A percentile compares a stretch with the other conserved stretches of the same genome.
These are phyloP conservation scores for Metschnikowia shivogae DNA, from an alignment of 805 yeast species.

Conservation along the genomic window DNA sequence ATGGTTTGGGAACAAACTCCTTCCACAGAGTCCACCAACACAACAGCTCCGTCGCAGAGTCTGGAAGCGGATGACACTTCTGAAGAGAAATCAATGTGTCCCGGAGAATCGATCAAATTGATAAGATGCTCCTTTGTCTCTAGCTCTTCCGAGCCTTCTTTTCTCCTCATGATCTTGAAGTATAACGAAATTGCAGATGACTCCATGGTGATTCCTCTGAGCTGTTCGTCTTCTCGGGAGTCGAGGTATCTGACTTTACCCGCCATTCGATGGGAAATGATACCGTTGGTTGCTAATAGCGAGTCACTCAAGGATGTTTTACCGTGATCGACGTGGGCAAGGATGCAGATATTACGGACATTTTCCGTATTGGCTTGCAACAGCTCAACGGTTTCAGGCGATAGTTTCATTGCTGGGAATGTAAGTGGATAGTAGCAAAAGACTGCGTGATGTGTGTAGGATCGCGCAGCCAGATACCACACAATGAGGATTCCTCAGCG, in stretches of 20 bases:
- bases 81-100: constrained; percentile 96
- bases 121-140: constrained; percentile 73
- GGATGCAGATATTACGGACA: constrained; percentile 86
- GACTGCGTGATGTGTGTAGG: constrained; percentile 1
- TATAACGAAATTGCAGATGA: constrained; percentile 92
- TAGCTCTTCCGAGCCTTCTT: constrained; percentile 28
- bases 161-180: constrained; percentile 58
- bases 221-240: constrained; percentile 92
- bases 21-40: constrained; percentile 93
- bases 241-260: constrained; percentile 93
- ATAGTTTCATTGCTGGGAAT: constrained; percentile 44
- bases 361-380: constrained; percentile 66
- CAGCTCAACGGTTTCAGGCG: constrained; percentile 58
- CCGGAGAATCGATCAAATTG: constrained; percentile 95
- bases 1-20: constrained; percentile 98
- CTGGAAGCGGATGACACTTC: constrained; percentile 96
- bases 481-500: too few relatives aligned
- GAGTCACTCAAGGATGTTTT: constrained; percentile 94
- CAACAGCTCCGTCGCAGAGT: constrained; percentile 94
- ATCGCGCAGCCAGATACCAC: neutral
- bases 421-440: neutral
- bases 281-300: constrained; percentile 89
- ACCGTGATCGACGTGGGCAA: constrained; percentile 99
- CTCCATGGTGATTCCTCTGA: constrained; percentile 97
- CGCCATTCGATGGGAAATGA: constrained; percentile 90